Percentiles rank a stretch among this genome's conserved stretches.
Conservation (phyloP, 345 rosid genomes). For the Lenwebbia sp. region DNA sequence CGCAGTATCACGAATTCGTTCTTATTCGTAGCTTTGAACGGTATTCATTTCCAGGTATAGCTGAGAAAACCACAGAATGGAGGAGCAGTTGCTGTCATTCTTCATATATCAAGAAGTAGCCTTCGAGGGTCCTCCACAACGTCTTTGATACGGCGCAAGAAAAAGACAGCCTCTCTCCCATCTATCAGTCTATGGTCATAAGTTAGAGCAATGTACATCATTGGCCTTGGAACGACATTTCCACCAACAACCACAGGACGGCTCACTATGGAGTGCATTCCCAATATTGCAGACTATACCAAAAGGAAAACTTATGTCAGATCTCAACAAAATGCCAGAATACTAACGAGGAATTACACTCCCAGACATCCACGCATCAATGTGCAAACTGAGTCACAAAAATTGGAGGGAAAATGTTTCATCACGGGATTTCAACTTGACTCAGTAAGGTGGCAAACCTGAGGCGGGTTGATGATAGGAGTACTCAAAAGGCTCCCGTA, state of each 20-base stretch:
- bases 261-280: constrained; percentile 74
- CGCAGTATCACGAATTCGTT: not conserved
- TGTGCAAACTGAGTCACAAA: not conserved
- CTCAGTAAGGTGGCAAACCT: constrained; percentile 28
- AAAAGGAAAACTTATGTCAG: not conserved
- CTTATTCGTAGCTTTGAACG: not conserved
- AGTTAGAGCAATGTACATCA: constrained; percentile 81
- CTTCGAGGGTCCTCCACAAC: constrained; percentile 83
- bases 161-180: constrained; percentile 85
- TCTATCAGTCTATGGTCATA: constrained; percentile 82
- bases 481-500: constrained; percentile 97
- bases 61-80: not conserved
- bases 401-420: not conserved
- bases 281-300: constrained; percentile 66
- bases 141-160: constrained; percentile 75
- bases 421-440: not conserved
- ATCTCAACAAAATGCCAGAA: not conserved
- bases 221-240: constrained; percentile 46
- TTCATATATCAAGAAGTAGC: constrained; percentile 52
- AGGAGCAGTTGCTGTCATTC: not conserved
- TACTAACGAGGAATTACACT: not conserved
- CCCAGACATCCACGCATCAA: not conserved
- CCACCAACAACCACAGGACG: constrained; percentile 86
- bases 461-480: constrained; percentile 99
- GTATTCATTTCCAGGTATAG: not conserved